Evolutionary conservation across 1,284 basidiomycete species (phyloP).

Genomic region (Boletus nobilissimus): DNA sequence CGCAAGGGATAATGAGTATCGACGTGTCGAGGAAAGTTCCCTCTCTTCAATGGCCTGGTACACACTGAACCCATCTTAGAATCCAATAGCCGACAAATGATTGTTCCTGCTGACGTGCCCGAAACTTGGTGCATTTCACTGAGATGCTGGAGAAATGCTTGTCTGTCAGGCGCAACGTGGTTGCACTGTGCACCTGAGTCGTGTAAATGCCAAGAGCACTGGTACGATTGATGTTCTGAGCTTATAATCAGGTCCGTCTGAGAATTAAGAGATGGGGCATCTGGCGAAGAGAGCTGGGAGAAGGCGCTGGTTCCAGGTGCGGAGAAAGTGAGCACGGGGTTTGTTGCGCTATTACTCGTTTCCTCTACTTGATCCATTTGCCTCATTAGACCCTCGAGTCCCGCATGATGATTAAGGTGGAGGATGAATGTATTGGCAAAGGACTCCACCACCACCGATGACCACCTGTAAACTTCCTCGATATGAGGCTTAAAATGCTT

Average conservation of each 20-base stretch:
- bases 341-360: not conserved
- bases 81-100: slow-evolving; percentile 29
- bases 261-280: not conserved
- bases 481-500: not conserved
- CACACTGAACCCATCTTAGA: slow-evolving; percentile 27
- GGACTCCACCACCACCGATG: not conserved
- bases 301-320: not conserved
- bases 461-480: slow-evolving; percentile 5
- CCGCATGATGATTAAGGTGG: not conserved
- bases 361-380: not conserved
- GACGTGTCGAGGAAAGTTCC: slow-evolving; percentile 31
- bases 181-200: slow-evolving; percentile 10
- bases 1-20: slow-evolving; percentile 37
- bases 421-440: not conserved
- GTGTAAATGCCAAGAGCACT: slow-evolving; percentile 28
- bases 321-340: not conserved
- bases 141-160: slow-evolving; percentile 35
- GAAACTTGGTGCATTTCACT: slow-evolving; percentile 20
- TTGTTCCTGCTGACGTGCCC: not conserved
- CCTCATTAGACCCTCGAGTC: not conserved
- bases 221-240: not conserved
- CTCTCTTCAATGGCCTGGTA: slow-evolving; percentile 14
- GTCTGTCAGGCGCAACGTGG: slow-evolving; percentile 4
- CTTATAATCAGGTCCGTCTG: not conserved
- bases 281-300: not conserved